These are phyloP conservation scores for Erucastrum elatum DNA, from an alignment of 345 rosid species.

Conservation along the genomic window DNA sequence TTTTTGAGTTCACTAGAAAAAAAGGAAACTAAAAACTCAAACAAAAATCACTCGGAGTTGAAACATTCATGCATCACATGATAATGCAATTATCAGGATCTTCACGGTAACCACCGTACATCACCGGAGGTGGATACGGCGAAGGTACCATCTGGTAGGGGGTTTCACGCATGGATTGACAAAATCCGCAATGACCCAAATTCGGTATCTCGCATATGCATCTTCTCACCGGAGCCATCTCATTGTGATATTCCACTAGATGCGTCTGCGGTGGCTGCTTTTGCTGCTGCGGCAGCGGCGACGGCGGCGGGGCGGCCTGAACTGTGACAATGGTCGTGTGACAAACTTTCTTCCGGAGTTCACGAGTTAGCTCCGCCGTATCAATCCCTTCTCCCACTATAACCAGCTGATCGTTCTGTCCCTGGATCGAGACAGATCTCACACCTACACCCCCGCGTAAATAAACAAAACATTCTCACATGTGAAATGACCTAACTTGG, in stretches of 20 bases:
- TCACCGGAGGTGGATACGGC: slow-evolving; percentile 1
- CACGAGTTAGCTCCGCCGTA: slow-evolving; percentile 30
- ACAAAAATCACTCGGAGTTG: not conserved
- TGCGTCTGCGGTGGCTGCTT: not conserved
- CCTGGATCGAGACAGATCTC: slow-evolving; percentile 33
- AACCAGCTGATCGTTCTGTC: slow-evolving; percentile 37
- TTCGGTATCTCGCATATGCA: slow-evolving; percentile 32
- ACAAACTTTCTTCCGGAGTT: slow-evolving; percentile 33
- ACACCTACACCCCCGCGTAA: slow-evolving; percentile 22
- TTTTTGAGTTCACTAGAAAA: too few species aligned
- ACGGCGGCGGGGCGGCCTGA: slow-evolving; percentile 22
- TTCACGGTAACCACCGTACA: slow-evolving; percentile 5
- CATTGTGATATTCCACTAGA: not conserved
- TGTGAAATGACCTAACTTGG: slow-evolving; percentile 21
- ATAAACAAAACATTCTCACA: not conserved
- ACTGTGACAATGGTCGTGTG: slow-evolving; percentile 31
- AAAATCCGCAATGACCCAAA: slow-evolving; percentile 29
- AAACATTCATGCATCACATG: slow-evolving; percentile 17
- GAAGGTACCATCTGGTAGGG: not conserved
- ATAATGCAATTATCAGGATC: slow-evolving; percentile 4
- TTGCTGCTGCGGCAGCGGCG: not conserved
- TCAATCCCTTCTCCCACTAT: slow-evolving; percentile 35
- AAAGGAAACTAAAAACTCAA: not conserved
- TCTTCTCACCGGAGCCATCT: slow-evolving; percentile 21
- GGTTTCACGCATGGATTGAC: slow-evolving; percentile 13